Evolutionary conservation across 169 alveolate genomes (phyloP).

Genomic region (Ichthyophthirius multifiliis): DNA sequence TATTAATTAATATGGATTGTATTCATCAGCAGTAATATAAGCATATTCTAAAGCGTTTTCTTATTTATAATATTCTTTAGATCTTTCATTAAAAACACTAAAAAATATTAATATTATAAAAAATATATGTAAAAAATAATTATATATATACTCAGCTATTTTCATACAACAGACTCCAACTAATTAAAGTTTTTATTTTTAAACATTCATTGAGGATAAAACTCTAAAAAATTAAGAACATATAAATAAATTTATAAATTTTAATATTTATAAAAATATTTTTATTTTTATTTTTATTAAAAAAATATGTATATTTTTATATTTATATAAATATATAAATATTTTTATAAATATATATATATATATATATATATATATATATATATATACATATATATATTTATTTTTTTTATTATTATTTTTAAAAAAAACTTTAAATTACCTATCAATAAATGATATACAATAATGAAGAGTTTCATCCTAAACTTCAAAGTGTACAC

Average conservation of each 20-base stretch:
- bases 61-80: constrained; percentile 84
- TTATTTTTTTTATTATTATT: no score
- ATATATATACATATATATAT: neutral
- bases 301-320: no score
- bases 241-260: neutral
- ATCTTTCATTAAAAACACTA: constrained; percentile 78
- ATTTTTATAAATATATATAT: neutral
- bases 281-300: no score
- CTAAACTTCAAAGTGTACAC: constrained; percentile 75
- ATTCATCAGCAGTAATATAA: constrained; percentile 78
- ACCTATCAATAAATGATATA: constrained; percentile 65
- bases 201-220: constrained; percentile 33
- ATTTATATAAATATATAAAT: neutral
- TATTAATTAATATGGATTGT: constrained; percentile 52
- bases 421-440: no score
- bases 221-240: constrained; percentile 15
- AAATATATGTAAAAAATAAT: no score
- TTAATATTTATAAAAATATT: no score
- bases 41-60: constrained; percentile 73
- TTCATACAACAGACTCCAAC: constrained; percentile 82
- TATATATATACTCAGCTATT: constrained; percentile 69
- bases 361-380: neutral
- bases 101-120: neutral
- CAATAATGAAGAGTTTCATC: constrained; percentile 80
- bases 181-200: constrained; percentile 48